Evolutionary conservation across 2,329 filamentous ascomycete species (phyloP).

Genomic region (Botryotinia calthae): DNA sequence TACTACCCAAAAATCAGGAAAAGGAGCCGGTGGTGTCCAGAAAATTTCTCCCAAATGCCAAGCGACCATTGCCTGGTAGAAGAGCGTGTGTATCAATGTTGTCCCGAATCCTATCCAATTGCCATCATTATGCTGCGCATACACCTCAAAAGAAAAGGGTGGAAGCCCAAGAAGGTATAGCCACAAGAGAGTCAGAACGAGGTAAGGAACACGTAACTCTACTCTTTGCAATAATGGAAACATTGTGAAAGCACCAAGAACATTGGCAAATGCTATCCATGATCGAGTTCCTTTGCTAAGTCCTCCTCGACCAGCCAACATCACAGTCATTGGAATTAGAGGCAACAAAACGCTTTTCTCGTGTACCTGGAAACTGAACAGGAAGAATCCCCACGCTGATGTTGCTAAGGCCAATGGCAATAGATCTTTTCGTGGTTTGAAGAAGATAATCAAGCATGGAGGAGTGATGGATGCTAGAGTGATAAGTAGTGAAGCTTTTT

Average conservation of each 20-base stretch:
- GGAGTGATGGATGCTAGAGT: constrained; percentile 76
- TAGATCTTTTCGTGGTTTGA: constrained; percentile 72
- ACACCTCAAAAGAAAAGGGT: constrained; percentile 68
- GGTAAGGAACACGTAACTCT: constrained; percentile 79
- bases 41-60: constrained; percentile 80
- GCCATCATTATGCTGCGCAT: constrained; percentile 53
- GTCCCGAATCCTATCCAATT: constrained; percentile 56
- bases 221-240: constrained; percentile 87
- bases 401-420: constrained; percentile 78
- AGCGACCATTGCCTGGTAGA: constrained; percentile 72
- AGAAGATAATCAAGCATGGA: constrained; percentile 75
- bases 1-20: constrained; percentile 94
- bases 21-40: constrained; percentile 64
- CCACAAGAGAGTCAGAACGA: constrained; percentile 82
- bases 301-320: constrained; percentile 76
- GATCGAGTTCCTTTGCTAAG: constrained; percentile 72
- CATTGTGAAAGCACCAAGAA: constrained; percentile 88
- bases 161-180: constrained; percentile 86
- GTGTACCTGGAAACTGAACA: constrained; percentile 97
- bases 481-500: constrained; percentile 69
- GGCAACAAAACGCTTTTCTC: constrained; percentile 96
- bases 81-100: constrained; percentile 65
- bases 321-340: constrained; percentile 85
- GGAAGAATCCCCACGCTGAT: constrained; percentile 93
- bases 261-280: constrained; percentile 96